Percentiles rank a stretch among this genome's conserved stretches.
phyloP scores from a whole-genome alignment of 805 yeast genomes.

The Clavispora vitiphila region DNA sequence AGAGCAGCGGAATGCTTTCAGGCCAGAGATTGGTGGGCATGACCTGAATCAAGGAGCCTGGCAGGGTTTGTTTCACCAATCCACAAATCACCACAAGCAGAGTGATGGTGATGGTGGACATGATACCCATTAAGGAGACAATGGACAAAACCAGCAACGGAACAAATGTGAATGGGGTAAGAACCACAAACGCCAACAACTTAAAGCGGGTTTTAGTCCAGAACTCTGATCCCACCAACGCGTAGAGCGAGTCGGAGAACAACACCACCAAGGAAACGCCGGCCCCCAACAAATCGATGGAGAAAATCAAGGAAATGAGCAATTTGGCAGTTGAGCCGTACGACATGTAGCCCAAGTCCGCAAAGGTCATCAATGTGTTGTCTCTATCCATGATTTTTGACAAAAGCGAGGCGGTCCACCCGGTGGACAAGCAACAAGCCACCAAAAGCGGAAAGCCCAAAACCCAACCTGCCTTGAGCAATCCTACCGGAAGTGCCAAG shows the following conservation, averaged over 20 bases:
- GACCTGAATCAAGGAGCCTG: slow-evolving; percentile 68
- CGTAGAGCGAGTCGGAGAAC: slow-evolving; percentile 75
- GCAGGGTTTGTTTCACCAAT: slow-evolving; percentile 49
- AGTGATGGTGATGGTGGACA: slow-evolving; percentile 65
- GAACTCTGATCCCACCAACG: slow-evolving; percentile 23
- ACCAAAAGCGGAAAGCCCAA: slow-evolving; percentile 57
- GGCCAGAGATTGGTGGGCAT: slow-evolving; percentile 72
- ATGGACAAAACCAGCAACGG: slow-evolving; percentile 72
- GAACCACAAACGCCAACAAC: slow-evolving; percentile 57
- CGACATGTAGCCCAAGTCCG: slow-evolving; percentile 25
- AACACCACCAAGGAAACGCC: slow-evolving; percentile 78
- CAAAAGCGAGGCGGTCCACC: slow-evolving; percentile 69
- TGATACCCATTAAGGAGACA: slow-evolving; percentile 64
- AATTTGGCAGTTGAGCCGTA: slow-evolving; percentile 57
- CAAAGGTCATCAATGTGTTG: slow-evolving; percentile 26
- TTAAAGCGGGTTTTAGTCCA: slow-evolving; percentile 53
- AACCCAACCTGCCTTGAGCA: slow-evolving; percentile 61
- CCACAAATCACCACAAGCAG: slow-evolving; percentile 59
- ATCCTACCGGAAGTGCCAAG: slow-evolving; percentile 61
- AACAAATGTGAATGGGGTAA: slow-evolving; percentile 78
- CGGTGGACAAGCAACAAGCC: slow-evolving; percentile 62
- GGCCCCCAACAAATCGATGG: slow-evolving; percentile 72
- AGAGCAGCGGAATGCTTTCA: slow-evolving; percentile 40
- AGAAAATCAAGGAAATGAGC: slow-evolving; percentile 66
- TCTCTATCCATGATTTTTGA: slow-evolving; percentile 22